A percentile compares a stretch with the other conserved stretches of the same genome.
phyloP scores from a whole-genome alignment of 192 early-diverging fungal genomes.

The Diversispora eburnea region DNA sequence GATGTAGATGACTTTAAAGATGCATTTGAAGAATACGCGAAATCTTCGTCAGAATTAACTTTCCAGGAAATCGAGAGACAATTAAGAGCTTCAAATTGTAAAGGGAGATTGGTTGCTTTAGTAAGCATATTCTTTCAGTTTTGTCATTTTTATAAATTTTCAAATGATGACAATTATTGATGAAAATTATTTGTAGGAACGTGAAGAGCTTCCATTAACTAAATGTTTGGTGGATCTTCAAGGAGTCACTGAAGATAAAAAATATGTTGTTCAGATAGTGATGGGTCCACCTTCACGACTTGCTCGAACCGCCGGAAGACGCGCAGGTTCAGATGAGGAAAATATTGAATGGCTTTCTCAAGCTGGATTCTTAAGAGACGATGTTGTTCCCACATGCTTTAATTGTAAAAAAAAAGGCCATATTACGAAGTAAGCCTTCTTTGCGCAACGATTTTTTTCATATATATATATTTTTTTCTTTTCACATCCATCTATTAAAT shows the following conservation, averaged over 20 bases:
- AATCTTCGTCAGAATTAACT: not conserved
- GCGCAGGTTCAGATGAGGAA: no score
- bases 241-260: not conserved
- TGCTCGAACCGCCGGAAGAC: no score
- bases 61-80: constrained; percentile 7
- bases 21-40: constrained; percentile 10
- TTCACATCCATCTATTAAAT: not conserved
- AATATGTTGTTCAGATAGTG: not conserved
- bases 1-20: constrained; percentile 10
- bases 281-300: not conserved
- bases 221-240: constrained; percentile 7
- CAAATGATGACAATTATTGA: not conserved
- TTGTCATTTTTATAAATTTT: not conserved
- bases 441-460: not conserved
- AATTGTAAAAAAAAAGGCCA: no score
- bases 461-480: not conserved
- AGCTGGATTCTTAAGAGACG: no score
- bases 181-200: not conserved
- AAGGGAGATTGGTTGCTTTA: constrained; percentile 11
- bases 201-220: constrained; percentile 3
- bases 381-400: no score
- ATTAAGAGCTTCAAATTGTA: not conserved
- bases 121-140: not conserved
- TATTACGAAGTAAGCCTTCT: no score
- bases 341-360: no score